A percentile compares a stretch with the other conserved stretches of the same genome.
Conservation (phyloP, 148 eudicot genomes). For the Rhododendron henanense region DNA sequence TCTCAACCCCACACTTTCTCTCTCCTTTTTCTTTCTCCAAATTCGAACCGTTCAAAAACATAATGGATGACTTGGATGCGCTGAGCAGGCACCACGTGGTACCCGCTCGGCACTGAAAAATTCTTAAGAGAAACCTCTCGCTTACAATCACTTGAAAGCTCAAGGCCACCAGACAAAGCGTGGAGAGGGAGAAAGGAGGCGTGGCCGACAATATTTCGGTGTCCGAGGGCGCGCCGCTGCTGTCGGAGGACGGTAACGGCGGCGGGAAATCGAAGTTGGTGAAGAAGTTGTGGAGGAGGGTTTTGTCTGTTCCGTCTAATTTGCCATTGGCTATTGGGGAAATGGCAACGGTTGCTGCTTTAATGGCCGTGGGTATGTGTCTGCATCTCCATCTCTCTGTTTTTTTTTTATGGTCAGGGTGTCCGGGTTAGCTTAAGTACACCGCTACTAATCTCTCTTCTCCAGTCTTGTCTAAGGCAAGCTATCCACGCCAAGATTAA, state of each 20-base stretch:
- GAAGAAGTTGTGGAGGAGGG: conserved; percentile 54
- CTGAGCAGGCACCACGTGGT: no score
- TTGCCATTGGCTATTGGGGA: conserved; percentile 89
- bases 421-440: no score
- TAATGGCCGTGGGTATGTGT: conserved; percentile 78
- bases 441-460: no score
- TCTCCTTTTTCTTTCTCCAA: no score
- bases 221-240: conserved; percentile 51
- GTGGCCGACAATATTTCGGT: conserved; percentile 39
- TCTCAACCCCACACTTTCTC: no score
- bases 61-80: no score
- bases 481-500: no score
- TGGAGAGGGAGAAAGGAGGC: conserved; percentile 27
- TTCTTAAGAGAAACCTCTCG: background rate
- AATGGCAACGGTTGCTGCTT: conserved; percentile 72
- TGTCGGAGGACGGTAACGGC: conserved; percentile 34
- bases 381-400: background rate
- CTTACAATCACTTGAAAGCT: conserved; percentile 36
- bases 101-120: no score
- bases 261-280: conserved; percentile 23
- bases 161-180: conserved; percentile 25
- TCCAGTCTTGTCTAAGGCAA: no score
- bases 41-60: no score
- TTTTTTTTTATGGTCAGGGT: no score
- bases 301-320: conserved; percentile 64